Conservation (phyloP, 2,329 filamentous ascomycete genomes). For the Aspergillus amoenus region DNA sequence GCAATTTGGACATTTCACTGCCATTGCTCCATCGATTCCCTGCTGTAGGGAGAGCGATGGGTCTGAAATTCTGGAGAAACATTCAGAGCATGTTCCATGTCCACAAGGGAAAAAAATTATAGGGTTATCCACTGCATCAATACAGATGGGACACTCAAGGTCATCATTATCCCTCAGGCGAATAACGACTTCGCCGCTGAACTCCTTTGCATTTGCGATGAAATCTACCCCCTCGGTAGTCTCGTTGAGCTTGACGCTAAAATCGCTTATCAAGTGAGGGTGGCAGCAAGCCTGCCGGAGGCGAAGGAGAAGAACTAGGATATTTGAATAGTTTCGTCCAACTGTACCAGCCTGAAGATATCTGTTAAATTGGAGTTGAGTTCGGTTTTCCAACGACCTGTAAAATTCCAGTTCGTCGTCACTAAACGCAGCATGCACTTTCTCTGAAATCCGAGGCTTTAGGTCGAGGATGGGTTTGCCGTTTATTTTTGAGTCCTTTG, state of each 20-base stretch:
- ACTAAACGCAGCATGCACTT: conserved; percentile 64
- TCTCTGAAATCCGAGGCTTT: conserved; percentile 63
- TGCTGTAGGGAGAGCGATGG: conserved; percentile 57
- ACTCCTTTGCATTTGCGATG: conserved; percentile 60
- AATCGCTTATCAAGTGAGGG: conserved; percentile 68
- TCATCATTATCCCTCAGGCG: conserved; percentile 62
- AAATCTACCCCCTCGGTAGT: conserved; percentile 57
- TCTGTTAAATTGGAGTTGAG: conserved; percentile 71
- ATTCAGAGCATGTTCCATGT: conserved; percentile 75
- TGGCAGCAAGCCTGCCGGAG: conserved; percentile 82
- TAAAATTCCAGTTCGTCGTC: conserved; percentile 68
- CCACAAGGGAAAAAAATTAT: conserved; percentile 80
- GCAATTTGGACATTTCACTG: conserved; percentile 73
- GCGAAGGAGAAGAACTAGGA: conserved; percentile 75
- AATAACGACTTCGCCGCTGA: conserved; percentile 62
- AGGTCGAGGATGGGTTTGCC: conserved; percentile 73
- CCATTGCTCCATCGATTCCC: conserved; percentile 56
- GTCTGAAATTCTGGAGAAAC: conserved; percentile 69
- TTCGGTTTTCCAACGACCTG: conserved; percentile 62
- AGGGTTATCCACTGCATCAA: conserved; percentile 72
- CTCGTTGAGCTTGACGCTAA: conserved; percentile 52
- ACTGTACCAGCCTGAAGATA: conserved; percentile 70
- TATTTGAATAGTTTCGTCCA: conserved; percentile 72
- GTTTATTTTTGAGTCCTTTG: conserved; percentile 75
- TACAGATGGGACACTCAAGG: conserved; percentile 81